Conservation (phyloP, 176 grass and related monocot species). For the Sorghum bicolor region Sorghum_bicolor_NCBIv3 NC_012872.2:69020501-69021000, state of each 20-base stretch:
- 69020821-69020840: background rate
- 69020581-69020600: background rate
- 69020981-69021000: constrained; percentile 19
- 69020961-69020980: background rate
- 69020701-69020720: background rate
- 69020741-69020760: background rate
- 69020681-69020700: background rate
- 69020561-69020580: background rate
- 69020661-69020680: background rate
- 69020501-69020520: background rate
- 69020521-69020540: background rate
- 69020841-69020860: background rate
- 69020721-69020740: background rate
- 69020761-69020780: background rate
- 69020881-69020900: background rate
- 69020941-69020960: background rate
- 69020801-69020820: background rate
- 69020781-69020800: background rate
- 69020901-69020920: constrained; percentile 23
- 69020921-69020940: background rate
- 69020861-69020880: background rate
- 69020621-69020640: background rate
- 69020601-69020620: background rate
- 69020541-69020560: background rate
- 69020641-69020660: constrained; percentile 9